These are phyloP conservation scores for Starmerella apis DNA, from an alignment of 805 yeast species.

Conservation along the genomic window DNA sequence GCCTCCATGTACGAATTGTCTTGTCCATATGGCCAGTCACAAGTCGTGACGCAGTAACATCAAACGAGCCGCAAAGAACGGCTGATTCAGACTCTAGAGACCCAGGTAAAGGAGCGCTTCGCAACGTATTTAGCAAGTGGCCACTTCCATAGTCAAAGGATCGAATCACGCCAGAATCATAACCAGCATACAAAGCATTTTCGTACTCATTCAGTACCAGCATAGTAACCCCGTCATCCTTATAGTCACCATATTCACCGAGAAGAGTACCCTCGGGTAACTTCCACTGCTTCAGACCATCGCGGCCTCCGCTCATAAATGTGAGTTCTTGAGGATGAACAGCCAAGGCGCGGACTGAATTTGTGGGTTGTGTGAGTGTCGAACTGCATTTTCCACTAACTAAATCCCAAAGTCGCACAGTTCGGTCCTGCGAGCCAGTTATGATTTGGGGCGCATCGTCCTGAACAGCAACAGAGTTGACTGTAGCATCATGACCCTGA, in stretches of 20 bases:
- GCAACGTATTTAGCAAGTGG: conserved; percentile 42
- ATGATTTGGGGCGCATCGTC: conserved; percentile 76
- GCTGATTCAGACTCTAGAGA: conserved; percentile 32
- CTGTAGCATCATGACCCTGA: conserved; percentile 69
- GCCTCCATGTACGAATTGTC: conserved; percentile 47
- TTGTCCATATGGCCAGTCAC: conserved; percentile 89
- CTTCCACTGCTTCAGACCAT: conserved; percentile 74
- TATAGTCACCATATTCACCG: conserved; percentile 41
- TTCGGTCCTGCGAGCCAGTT: conserved; percentile 73
- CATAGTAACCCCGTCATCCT: conserved; percentile 29
- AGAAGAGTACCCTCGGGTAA: conserved; percentile 67
- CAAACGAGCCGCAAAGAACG: conserved; percentile 62
- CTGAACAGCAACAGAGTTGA: conserved; percentile 58
- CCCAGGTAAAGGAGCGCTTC: conserved; percentile 39
- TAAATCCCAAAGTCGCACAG: conserved; percentile 83
- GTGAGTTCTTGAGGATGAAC: conserved; percentile 62
- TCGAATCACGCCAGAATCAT: conserved; percentile 68
- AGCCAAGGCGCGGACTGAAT: conserved; percentile 64
- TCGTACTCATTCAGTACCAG: conserved; percentile 45
- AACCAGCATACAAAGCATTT: conserved; percentile 61
- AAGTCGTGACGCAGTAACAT: conserved; percentile 65
- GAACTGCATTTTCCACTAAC: conserved; percentile 63
- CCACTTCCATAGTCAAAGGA: conserved; percentile 75
- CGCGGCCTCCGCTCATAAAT: conserved; percentile 70
- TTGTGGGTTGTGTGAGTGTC: conserved; percentile 74